A percentile compares a stretch with the other conserved stretches of the same genome.
Conservation (phyloP, 169 alveolate genomes). For the Eimeria brunetti region DNA sequence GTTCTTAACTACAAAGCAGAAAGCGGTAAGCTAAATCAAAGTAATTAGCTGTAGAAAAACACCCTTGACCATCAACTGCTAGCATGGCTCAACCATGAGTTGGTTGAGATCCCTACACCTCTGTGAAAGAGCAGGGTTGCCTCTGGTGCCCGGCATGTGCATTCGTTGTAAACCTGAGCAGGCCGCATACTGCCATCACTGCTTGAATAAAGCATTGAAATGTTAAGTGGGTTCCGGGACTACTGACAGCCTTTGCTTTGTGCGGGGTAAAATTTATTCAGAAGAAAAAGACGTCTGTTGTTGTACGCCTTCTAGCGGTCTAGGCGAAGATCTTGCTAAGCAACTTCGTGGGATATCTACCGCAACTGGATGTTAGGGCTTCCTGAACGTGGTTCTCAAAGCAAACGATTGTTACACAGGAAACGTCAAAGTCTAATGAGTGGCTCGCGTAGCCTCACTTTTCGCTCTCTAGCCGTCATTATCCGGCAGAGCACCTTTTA, state of each 20-base stretch:
- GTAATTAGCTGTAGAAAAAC: background rate
- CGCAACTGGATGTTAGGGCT: background rate
- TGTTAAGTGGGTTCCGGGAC: background rate
- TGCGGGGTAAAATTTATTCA: background rate
- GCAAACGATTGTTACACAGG: background rate
- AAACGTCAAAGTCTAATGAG: background rate
- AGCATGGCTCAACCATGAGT: too few species aligned
- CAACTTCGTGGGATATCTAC: background rate
- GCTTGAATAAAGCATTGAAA: background rate
- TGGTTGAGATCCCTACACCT: background rate
- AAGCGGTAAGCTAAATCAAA: background rate
- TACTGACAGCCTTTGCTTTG: too few species aligned
- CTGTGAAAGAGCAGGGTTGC: background rate
- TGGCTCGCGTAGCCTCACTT: background rate
- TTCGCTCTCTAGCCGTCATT: background rate
- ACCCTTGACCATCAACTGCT: too few species aligned
- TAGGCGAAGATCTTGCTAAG: background rate
- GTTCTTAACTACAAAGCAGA: background rate
- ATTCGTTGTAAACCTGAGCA: background rate
- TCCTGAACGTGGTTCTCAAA: background rate
- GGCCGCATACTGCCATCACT: background rate
- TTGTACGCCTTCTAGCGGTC: background rate
- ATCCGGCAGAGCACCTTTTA: background rate
- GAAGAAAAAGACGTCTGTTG: background rate
- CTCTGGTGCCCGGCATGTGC: background rate